Base-by-base conservation (phyloP, 176 grass and related monocot species). In the Urochloa ruziziensis region DNA sequence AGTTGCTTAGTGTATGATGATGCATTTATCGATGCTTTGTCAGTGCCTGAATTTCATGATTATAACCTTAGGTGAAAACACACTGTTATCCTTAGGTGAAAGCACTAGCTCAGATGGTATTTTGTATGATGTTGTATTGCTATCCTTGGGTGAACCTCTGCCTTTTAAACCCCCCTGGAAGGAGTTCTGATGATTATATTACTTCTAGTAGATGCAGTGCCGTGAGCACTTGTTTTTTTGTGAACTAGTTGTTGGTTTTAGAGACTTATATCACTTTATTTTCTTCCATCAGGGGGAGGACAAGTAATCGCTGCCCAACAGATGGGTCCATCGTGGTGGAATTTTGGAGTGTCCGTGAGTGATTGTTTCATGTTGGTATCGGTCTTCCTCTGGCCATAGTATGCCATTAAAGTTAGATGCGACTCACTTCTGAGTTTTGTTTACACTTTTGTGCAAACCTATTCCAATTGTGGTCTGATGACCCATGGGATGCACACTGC, bases 331-430 rank as follows among this genome's bases (percentile, higher is more conserved):
- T 79, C 84, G 73, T 2, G 73, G 10, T 79, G 79, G 79, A 86
- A 79, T 83, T 90, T 90, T 86, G 65, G 84, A 79, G 79, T 59
- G 84, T 61, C 66, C 49, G n/a, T 90, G 67, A 78, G 3, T 67
- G 63, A 39, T 71, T 34, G 36, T 74, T 73, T 79, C 37, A 1
- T 90, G 84, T 73, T 75, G 75, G 72, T 90, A 67, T 78, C 39
- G 1, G 29, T 2, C 57, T 52, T 74, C 39, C 52, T 82, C 28
- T 69, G 85, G 79, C 71, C 24, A 83, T 82, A 66, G 46, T 67
- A 78, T 86, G n/a, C 25, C 83, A 63, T 83, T 70, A 13, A 86
- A 73, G 79, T 83, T 86, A 73, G 84, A 52, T 73, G 67, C 10
- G 46, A 73, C 56, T 27, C 73, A 60, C 65, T 72, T 77, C 18